phyloP scores from a whole-genome alignment of 2,329 filamentous ascomycete species.

The Tympanopsis confertula region DNA sequence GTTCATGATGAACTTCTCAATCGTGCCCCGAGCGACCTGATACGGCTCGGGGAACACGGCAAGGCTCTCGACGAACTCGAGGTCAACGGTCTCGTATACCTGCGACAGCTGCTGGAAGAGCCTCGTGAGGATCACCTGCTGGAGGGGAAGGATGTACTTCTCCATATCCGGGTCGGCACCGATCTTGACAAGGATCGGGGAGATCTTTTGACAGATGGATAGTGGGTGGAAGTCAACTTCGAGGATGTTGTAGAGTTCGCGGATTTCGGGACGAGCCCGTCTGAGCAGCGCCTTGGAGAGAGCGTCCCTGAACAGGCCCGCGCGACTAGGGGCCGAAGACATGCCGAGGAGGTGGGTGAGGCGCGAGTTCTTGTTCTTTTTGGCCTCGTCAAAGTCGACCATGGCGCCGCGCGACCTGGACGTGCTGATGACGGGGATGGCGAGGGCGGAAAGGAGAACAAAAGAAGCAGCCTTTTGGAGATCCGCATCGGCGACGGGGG shows the following conservation, averaged over 20 bases:
- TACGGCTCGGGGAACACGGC: constrained; percentile 94
- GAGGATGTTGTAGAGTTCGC: constrained; percentile 94
- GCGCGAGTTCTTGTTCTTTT: constrained; percentile 97
- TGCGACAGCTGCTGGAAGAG: constrained; percentile 98
- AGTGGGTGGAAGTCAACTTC: constrained; percentile 98
- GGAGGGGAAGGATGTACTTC: constrained; percentile 87
- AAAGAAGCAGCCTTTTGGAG: constrained; percentile 92
- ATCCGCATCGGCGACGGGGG: constrained; percentile 75
- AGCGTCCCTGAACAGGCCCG: constrained; percentile 87
- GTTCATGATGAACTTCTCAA: constrained; percentile 99
- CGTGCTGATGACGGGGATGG: constrained; percentile 98
- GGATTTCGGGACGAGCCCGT: constrained; percentile 85
- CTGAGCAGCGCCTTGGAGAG: constrained; percentile 89
- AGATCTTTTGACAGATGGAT: constrained; percentile 98
- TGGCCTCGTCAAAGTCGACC: constrained; percentile 90
- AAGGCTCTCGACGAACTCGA: constrained; percentile 83
- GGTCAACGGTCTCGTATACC: constrained; percentile 94
- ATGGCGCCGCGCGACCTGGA: constrained; percentile 89
- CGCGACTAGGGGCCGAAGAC: constrained; percentile 76
- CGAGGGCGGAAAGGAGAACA: constrained; percentile 83
- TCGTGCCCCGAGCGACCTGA: constrained; percentile 77
- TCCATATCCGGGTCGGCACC: constrained; percentile 90
- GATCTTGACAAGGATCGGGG: constrained; percentile 87
- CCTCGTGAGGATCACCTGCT: constrained; percentile 95
- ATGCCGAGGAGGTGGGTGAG: constrained; percentile 93